Percentiles rank a stretch among this genome's conserved stretches.
Evolutionary conservation across 768 basidiomycete genomes (phyloP).

Genomic region (Amanita rubescens): DNA sequence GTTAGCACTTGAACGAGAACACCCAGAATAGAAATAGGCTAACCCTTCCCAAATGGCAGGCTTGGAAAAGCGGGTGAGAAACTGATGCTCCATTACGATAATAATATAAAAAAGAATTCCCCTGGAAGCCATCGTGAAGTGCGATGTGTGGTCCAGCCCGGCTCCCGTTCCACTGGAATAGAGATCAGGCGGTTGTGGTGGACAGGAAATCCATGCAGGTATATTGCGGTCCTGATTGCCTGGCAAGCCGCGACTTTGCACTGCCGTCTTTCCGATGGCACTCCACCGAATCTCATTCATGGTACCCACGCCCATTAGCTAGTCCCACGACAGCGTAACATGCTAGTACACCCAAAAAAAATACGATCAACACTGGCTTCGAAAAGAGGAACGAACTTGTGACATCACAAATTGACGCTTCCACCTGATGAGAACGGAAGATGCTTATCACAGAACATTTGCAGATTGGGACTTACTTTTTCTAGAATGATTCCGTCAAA

Average conservation of each 20-base stretch:
- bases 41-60: constrained; percentile 40
- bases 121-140: constrained; percentile 64
- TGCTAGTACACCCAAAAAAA: constrained; percentile 19
- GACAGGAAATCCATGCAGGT: constrained; percentile 10
- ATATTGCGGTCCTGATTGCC: constrained; percentile 37
- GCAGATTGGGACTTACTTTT: constrained; percentile 17
- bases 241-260: constrained; percentile 41
- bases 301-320: constrained; percentile 68
- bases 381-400: constrained; percentile 7
- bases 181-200: background rate
- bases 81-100: background rate
- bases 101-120: constrained; percentile 25
- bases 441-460: background rate
- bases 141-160: constrained; percentile 48
- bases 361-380: constrained; percentile 7
- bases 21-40: constrained; percentile 8
- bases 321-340: constrained; percentile 84
- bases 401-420: constrained; percentile 52
- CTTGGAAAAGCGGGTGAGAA: constrained; percentile 15
- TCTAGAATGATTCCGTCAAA: constrained; percentile 32
- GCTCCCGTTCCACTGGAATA: constrained; percentile 54
- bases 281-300: constrained; percentile 56
- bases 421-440: constrained; percentile 30
- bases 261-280: constrained; percentile 43
- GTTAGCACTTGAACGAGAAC: background rate